Conservation (phyloP, 129 eudicot genomes). For the Oenanthe sinensis region DNA sequence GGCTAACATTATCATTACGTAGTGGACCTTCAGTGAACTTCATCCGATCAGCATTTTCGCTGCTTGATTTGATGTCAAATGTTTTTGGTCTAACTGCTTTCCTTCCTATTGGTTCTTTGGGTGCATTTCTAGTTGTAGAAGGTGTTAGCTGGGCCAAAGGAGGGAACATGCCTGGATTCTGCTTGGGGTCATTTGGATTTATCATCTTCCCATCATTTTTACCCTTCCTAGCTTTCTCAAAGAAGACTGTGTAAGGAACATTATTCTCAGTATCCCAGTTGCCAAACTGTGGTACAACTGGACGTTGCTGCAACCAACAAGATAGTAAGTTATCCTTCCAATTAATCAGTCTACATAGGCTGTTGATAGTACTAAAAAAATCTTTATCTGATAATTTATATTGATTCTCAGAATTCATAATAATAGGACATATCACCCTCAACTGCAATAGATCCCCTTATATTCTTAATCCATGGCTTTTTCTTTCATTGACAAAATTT, state of each 20-base stretch:
- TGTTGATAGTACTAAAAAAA: neutral
- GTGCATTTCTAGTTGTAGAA: conserved; percentile 19
- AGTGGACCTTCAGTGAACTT: conserved; percentile 32
- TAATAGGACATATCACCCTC: neutral
- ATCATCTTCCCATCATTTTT: conserved; percentile 62
- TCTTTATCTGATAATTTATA: neutral
- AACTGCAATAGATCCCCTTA: neutral
- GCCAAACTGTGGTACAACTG: conserved; percentile 82
- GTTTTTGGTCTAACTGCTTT: conserved; percentile 27
- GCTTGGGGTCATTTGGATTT: conserved; percentile 83
- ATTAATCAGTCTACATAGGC: neutral
- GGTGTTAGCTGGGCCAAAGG: conserved; percentile 28
- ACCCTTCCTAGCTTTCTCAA: conserved; percentile 70
- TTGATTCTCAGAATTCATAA: neutral
- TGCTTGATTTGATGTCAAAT: conserved; percentile 27
- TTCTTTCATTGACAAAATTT: neutral
- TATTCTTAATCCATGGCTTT: neutral
- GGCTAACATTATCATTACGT: conserved; percentile 25
- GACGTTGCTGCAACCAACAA: conserved; percentile 32
- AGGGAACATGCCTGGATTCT: conserved; percentile 62
- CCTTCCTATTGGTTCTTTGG: conserved; percentile 32
- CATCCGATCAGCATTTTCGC: conserved; percentile 37
- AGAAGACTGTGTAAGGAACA: conserved; percentile 71
- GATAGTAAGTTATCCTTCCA: neutral
- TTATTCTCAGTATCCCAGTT: conserved; percentile 67